phyloP scores from a whole-genome alignment of 148 eudicot genomes.

The Tetragonia tetragonoides region DNA sequence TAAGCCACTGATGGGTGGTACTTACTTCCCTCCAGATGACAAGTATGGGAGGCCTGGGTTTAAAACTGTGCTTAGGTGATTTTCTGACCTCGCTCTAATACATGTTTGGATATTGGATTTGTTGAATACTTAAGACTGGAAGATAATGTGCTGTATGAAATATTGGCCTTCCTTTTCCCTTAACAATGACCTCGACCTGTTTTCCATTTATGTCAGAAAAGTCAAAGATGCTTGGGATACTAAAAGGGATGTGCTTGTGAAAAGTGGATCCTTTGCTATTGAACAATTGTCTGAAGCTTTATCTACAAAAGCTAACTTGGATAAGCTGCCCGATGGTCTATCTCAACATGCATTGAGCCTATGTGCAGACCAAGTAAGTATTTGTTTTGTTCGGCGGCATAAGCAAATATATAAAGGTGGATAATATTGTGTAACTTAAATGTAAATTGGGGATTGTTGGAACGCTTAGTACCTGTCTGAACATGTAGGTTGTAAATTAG shows the following conservation, averaged over 20 bases:
- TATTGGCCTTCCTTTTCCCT: slow-evolving; percentile 1
- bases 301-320: slow-evolving; percentile 55
- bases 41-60: slow-evolving; percentile 91
- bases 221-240: slow-evolving; percentile 94
- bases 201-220: slow-evolving; percentile 51
- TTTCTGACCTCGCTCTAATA: not conserved
- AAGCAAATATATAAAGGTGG: too few species aligned
- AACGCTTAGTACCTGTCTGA: too few species aligned
- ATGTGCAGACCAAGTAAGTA: slow-evolving; percentile 68
- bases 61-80: slow-evolving; percentile 83
- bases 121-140: too few species aligned
- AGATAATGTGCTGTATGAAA: not conserved
- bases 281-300: slow-evolving; percentile 92
- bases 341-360: slow-evolving; percentile 51
- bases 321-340: slow-evolving; percentile 62
- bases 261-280: slow-evolving; percentile 86
- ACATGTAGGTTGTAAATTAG: too few species aligned
- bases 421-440: too few species aligned
- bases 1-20: slow-evolving; percentile 97
- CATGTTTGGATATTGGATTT: not conserved
- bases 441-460: too few species aligned
- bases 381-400: not conserved
- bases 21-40: slow-evolving; percentile 95
- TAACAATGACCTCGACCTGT: not conserved
- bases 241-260: slow-evolving; percentile 62